A percentile compares a stretch with the other conserved stretches of the same genome.
Evolutionary conservation across 192 early-diverging fungal genomes (phyloP).

Genomic region (Podila minutissima): DNA sequence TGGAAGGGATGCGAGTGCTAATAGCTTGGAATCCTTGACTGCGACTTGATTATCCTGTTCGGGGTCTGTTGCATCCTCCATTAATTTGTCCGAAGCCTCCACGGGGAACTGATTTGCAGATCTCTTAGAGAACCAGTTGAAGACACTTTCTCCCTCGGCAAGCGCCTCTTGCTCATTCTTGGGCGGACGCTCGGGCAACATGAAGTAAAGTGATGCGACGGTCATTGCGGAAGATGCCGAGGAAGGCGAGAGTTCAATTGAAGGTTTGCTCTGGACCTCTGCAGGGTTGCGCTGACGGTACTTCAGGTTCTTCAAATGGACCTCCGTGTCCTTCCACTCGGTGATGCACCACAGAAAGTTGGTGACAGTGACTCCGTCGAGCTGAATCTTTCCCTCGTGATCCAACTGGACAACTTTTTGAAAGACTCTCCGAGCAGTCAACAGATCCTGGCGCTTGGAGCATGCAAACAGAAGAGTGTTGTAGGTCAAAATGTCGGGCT

Average conservation of each 20-base stretch:
- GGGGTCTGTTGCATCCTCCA: not conserved
- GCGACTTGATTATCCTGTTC: not conserved
- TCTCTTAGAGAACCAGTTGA: conserved; percentile 50
- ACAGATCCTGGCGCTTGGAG: conserved; percentile 78
- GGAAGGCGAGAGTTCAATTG: not conserved
- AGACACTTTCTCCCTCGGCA: conserved; percentile 38
- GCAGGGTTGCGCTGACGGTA: not conserved
- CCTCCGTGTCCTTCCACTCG: conserved; percentile 55
- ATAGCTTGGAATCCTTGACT: not conserved
- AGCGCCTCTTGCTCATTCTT: conserved; percentile 38
- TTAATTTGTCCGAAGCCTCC: conserved; percentile 28
- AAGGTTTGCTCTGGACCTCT: conserved; percentile 9
- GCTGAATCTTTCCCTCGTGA: conserved; percentile 54
- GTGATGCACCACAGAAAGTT: conserved; percentile 80
- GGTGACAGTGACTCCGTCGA: conserved; percentile 69
- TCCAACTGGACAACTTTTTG: conserved; percentile 64
- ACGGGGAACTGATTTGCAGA: conserved; percentile 52
- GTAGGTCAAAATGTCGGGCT: conserved; percentile 82
- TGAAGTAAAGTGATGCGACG: conserved; percentile 17
- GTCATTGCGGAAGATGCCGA: conserved; percentile 19
- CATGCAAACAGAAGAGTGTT: conserved; percentile 84
- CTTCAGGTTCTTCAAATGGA: conserved; percentile 26
- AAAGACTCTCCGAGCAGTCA: conserved; percentile 71
- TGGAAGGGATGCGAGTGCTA: conserved; percentile 19
- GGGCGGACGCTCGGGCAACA: conserved; percentile 12